Percentiles rank a stretch among this genome's conserved stretches.
Conservation (phyloP, 805 yeast species). For the Zygoascus ofunaensis region DNA sequence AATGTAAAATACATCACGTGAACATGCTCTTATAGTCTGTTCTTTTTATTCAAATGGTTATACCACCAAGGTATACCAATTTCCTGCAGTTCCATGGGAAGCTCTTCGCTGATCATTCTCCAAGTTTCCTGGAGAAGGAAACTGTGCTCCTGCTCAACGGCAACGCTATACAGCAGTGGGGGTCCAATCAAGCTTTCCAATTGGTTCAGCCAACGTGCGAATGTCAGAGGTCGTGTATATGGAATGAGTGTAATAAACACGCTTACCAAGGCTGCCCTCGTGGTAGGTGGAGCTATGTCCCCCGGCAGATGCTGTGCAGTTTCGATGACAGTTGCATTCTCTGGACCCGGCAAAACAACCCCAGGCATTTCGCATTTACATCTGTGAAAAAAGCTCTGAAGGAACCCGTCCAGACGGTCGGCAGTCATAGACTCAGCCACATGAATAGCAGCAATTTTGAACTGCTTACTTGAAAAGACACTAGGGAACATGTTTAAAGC, state of each 20-base stretch:
- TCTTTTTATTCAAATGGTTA: not conserved
- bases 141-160: conserved; percentile 27
- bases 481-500: conserved; percentile 49
- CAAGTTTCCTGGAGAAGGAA: conserved; percentile 39
- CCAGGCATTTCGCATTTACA: conserved; percentile 28
- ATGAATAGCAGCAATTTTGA: conserved; percentile 48
- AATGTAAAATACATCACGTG: too few species aligned
- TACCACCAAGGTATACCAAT: conserved; percentile 28
- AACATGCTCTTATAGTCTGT: not conserved
- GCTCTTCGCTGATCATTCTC: conserved; percentile 47
- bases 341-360: conserved; percentile 18
- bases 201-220: conserved; percentile 41
- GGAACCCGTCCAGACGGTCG: conserved; percentile 27
- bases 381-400: conserved; percentile 35
- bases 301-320: not conserved
- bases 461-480: conserved; percentile 44
- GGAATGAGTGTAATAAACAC: conserved; percentile 46
- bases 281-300: conserved; percentile 23
- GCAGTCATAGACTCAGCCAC: conserved; percentile 37
- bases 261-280: conserved; percentile 41
- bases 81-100: conserved; percentile 32
- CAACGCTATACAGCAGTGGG: conserved; percentile 2
- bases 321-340: not conserved
- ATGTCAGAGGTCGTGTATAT: conserved; percentile 36
- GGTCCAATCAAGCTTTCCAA: conserved; percentile 25